These are phyloP conservation scores for Saxispiralis lemnorum DNA, from an alignment of 495 filamentous ascomycete genomes.

Conservation along the genomic window DNA sequence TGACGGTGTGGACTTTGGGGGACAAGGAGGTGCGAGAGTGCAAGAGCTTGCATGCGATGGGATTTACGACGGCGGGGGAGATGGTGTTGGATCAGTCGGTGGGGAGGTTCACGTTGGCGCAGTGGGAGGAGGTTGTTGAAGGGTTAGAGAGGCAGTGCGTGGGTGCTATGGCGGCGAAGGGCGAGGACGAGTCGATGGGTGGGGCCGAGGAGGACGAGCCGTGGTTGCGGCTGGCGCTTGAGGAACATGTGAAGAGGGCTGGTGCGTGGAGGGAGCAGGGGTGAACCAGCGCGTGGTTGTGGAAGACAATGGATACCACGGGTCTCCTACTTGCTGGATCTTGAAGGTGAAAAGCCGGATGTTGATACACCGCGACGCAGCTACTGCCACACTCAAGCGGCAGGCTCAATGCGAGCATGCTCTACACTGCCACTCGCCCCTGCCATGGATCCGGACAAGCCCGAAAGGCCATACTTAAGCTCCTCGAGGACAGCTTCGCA, in stretches of 20 bases:
- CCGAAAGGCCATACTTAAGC: no score
- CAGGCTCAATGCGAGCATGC: neutral
- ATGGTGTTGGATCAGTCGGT: slow-evolving; percentile 66
- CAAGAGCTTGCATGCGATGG: slow-evolving; percentile 45
- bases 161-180: slow-evolving; percentile 30
- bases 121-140: slow-evolving; percentile 51
- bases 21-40: slow-evolving; percentile 35
- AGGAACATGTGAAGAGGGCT: slow-evolving; percentile 4
- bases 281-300: neutral
- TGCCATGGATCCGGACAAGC: no score
- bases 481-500: no score
- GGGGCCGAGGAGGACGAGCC: neutral
- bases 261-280: slow-evolving; percentile 9
- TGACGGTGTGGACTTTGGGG: slow-evolving; percentile 30
- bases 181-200: slow-evolving; percentile 7
- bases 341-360: no score
- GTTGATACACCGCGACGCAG: no score
- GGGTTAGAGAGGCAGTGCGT: slow-evolving; percentile 35
- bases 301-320: no score
- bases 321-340: no score
- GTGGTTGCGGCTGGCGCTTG: slow-evolving; percentile 11
- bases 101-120: slow-evolving; percentile 56
- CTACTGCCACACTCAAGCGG: neutral
- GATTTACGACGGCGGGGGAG: slow-evolving; percentile 56
- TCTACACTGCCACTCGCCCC: no score